Conservation (phyloP, 139 green algal species). For the Chlorella sp. region DNA sequence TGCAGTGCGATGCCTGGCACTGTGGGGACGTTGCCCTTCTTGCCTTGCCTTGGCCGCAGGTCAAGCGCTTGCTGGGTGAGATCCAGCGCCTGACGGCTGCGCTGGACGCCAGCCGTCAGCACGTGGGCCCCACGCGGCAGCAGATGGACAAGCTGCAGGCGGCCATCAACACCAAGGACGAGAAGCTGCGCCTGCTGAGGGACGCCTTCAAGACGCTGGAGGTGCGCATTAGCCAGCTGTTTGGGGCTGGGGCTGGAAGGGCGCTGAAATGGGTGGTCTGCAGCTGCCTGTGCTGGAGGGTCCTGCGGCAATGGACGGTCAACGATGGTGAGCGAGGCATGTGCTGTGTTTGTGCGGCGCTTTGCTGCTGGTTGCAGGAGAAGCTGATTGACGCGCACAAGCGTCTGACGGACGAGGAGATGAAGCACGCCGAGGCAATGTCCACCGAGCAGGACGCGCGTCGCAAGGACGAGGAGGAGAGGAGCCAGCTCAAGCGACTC, state of each 20-base stretch:
- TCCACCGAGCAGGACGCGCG: neutral
- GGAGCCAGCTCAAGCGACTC: neutral
- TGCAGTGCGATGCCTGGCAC: too few relatives aligned
- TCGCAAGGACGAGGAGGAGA: neutral
- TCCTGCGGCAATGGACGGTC: too few relatives aligned
- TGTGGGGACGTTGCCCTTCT: neutral
- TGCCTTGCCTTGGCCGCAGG: neutral
- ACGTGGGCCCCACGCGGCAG: slow-evolving; percentile 18
- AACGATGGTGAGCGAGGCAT: too few relatives aligned
- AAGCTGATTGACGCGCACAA: slow-evolving; percentile 55
- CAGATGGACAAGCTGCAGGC: slow-evolving; percentile 33
- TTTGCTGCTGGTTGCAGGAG: too few relatives aligned
- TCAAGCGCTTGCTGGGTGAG: slow-evolving; percentile 13
- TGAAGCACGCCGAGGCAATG: neutral
- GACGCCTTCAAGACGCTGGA: slow-evolving; percentile 62
- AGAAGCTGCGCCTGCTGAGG: slow-evolving; percentile 42
- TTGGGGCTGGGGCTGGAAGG: too few relatives aligned
- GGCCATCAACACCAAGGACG: slow-evolving; percentile 36
- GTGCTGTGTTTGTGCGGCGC: too few relatives aligned
- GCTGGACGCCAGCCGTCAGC: neutral
- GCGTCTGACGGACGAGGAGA: slow-evolving; percentile 26
- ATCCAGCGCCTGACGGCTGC: slow-evolving; percentile 18
- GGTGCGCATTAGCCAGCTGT: too few relatives aligned
- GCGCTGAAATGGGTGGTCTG: too few relatives aligned
- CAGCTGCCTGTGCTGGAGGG: too few relatives aligned